These are phyloP conservation scores for Ustilago loliicola DNA, from an alignment of 1,284 basidiomycete species.

Conservation along the genomic window DNA sequence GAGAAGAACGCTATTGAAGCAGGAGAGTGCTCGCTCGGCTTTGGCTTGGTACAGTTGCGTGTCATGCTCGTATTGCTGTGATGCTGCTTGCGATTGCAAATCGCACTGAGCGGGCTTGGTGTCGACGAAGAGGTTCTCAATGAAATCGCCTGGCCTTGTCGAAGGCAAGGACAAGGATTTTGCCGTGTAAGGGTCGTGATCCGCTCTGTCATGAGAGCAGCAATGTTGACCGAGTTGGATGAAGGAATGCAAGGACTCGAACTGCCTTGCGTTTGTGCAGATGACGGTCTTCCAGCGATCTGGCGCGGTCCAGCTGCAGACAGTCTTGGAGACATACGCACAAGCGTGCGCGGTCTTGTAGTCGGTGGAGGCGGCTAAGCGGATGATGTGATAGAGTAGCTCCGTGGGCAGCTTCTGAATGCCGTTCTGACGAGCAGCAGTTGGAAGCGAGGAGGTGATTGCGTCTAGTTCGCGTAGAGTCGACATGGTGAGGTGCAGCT, in stretches of 20 bases:
- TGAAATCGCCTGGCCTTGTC: slow-evolving; percentile 16
- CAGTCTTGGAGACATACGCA: slow-evolving; percentile 50
- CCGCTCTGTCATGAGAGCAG: not conserved
- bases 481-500: not conserved
- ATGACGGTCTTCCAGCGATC: slow-evolving; percentile 55
- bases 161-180: slow-evolving; percentile 29
- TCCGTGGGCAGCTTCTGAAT: slow-evolving; percentile 33
- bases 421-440: not conserved
- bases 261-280: slow-evolving; percentile 7
- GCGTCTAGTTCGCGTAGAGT: not conserved
- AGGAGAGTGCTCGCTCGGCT: too few relatives aligned
- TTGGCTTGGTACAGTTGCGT: slow-evolving; percentile 5
- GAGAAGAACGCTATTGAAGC: too few relatives aligned
- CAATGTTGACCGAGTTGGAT: not conserved
- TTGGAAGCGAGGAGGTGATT: not conserved
- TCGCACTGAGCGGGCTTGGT: slow-evolving; percentile 1
- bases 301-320: slow-evolving; percentile 43
- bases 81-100: not conserved
- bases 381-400: slow-evolving; percentile 42
- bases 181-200: too few relatives aligned
- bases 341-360: slow-evolving; percentile 41
- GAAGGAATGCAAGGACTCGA: slow-evolving; percentile 12
- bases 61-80: too few relatives aligned
- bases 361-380: slow-evolving; percentile 42
- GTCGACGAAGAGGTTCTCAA: slow-evolving; percentile 52